Percentiles rank a stretch among this genome's conserved stretches.
These are phyloP conservation scores for Amanita jacksonii DNA, from an alignment of 768 basidiomycete species.

Conservation along the genomic window DNA sequence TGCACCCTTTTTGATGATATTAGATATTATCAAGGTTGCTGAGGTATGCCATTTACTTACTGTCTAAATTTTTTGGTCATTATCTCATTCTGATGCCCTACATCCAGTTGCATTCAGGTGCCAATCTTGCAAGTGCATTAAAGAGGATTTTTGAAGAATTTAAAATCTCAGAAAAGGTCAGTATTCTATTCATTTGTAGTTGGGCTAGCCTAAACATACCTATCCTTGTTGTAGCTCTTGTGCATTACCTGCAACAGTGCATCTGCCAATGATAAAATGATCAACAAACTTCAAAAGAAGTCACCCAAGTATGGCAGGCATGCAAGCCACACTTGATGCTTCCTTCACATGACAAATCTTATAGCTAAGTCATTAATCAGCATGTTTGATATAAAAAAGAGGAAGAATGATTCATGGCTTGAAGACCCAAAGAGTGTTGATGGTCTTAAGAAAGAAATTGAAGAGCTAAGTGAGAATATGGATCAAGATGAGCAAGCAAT, in stretches of 20 bases:
- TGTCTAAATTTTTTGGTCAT: background rate
- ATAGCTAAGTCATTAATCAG: conserved; percentile 5
- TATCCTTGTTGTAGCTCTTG: background rate
- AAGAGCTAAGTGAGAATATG: background rate
- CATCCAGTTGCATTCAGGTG: conserved; percentile 22
- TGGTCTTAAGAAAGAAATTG: background rate
- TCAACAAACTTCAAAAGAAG: conserved; percentile 15
- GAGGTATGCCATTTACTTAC: background rate
- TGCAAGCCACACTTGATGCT: conserved; percentile 22
- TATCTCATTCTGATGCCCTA: background rate
- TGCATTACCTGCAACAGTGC: background rate
- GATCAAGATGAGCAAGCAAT: background rate
- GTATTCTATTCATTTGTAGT: background rate
- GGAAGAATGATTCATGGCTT: too few relatives aligned
- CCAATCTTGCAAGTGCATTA: conserved; percentile 7
- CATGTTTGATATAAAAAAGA: conserved; percentile 7
- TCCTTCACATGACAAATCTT: conserved; percentile 15
- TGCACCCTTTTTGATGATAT: conserved; percentile 15
- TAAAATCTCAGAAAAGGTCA: conserved; percentile 1
- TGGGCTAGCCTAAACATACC: background rate
- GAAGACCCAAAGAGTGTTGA: too few relatives aligned
- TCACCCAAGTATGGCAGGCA: conserved; percentile 14
- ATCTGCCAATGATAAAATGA: conserved; percentile 26
- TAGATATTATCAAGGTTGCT: conserved; percentile 30
- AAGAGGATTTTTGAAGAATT: conserved; percentile 4